phyloP scores from a whole-genome alignment of 202 grass and related monocot species.

The Alloteropsis angusta region DNA sequence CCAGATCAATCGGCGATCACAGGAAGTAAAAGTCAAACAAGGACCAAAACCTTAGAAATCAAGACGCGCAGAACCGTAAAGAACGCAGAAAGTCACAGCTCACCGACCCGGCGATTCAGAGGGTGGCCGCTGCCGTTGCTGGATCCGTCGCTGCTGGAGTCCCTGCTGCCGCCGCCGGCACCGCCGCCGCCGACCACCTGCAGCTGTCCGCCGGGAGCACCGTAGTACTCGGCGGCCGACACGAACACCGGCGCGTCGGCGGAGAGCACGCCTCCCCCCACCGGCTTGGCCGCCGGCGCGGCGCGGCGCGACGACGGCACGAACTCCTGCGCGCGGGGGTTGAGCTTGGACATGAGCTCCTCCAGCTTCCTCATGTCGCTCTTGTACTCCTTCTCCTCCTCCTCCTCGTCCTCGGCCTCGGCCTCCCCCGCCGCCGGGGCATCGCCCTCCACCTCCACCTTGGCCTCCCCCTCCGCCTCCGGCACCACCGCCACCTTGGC shows the following conservation, averaged over 20 bases:
- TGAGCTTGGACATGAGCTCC: slow-evolving; percentile 92
- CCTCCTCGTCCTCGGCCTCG: not conserved
- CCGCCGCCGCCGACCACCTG: not conserved
- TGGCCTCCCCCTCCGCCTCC: not conserved
- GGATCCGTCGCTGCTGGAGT: slow-evolving; percentile 62
- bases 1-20: slow-evolving; percentile 21
- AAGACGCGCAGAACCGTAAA: not conserved
- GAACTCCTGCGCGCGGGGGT: slow-evolving; percentile 90
- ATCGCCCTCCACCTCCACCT: slow-evolving; percentile 13
- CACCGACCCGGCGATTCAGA: slow-evolving; percentile 41
- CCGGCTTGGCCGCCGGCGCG: not conserved
- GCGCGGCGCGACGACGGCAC: slow-evolving; percentile 56
- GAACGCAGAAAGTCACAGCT: not conserved
- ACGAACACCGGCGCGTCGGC: slow-evolving; percentile 57
- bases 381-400: slow-evolving; percentile 53
- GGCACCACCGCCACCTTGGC: not conserved
- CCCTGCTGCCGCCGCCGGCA: slow-evolving; percentile 19
- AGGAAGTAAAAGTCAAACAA: slow-evolving; percentile 25
- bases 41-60: not conserved
- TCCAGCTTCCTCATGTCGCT: slow-evolving; percentile 82
- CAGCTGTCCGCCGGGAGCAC: not conserved
- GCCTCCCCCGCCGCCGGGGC: not conserved
- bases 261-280: slow-evolving; percentile 25
- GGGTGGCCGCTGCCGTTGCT: slow-evolving; percentile 34
- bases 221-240: slow-evolving; percentile 33